These are phyloP conservation scores for Colletotrichum noveboracense DNA, from an alignment of 2,329 filamentous ascomycete genomes.

Conservation along the genomic window DNA sequence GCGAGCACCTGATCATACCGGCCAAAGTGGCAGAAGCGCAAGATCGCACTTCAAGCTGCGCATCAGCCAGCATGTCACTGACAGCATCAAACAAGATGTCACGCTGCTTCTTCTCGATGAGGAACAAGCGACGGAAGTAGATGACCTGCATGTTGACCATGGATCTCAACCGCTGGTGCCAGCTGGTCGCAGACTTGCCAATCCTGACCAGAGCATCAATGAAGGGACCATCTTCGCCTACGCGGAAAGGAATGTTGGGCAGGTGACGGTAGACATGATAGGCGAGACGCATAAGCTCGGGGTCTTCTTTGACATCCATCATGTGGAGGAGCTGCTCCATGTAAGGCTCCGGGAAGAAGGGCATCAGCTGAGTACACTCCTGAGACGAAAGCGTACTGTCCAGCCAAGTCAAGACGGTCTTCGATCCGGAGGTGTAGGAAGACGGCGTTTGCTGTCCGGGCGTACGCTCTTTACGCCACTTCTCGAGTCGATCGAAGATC, in stretches of 20 bases:
- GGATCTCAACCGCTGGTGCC: slow-evolving; percentile 94
- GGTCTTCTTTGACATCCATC: slow-evolving; percentile 99
- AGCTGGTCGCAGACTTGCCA: slow-evolving; percentile 81
- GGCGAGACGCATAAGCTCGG: slow-evolving; percentile 89
- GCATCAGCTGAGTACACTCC: slow-evolving; percentile 88
- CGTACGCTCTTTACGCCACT: slow-evolving; percentile 83
- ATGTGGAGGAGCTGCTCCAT: slow-evolving; percentile 96
- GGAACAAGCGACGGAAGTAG: slow-evolving; percentile 95
- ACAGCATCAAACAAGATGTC: slow-evolving; percentile 87
- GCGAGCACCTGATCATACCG: slow-evolving; percentile 98
- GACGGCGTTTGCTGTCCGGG: slow-evolving; percentile 93
- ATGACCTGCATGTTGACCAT: slow-evolving; percentile 99
- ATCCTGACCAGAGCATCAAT: slow-evolving; percentile 87
- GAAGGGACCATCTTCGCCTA: slow-evolving; percentile 84
- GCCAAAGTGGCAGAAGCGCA: slow-evolving; percentile 92
- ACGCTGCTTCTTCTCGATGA: slow-evolving; percentile 77
- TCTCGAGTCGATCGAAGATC: slow-evolving; percentile 80
- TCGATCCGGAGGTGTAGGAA: slow-evolving; percentile 93
- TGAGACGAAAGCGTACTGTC: slow-evolving; percentile 90
- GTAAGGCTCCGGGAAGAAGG: slow-evolving; percentile 89
- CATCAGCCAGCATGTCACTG: slow-evolving; percentile 91
- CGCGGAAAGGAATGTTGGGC: slow-evolving; percentile 91
- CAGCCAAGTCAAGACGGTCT: slow-evolving; percentile 94
- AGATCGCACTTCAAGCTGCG: slow-evolving; percentile 91
- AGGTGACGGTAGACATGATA: slow-evolving; percentile 98